phyloP scores from a whole-genome alignment of 148 eudicot genomes.

The Mesembryanthemum crystallinum region DNA sequence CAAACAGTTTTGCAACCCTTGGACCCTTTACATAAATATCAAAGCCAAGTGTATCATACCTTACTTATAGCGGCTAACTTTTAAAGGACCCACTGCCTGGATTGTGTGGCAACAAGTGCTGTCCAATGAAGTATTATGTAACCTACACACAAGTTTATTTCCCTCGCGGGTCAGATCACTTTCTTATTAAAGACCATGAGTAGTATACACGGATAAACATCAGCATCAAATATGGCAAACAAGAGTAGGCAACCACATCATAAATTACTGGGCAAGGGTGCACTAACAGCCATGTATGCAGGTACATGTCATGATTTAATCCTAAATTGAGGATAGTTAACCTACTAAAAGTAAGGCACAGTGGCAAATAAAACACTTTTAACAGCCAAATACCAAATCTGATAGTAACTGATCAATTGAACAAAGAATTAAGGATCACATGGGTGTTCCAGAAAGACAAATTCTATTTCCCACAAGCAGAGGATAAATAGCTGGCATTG shows the following conservation, averaged over 20 bases:
- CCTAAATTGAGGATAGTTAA: slow-evolving; percentile 12
- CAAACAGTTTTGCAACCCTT: not conserved
- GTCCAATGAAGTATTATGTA: slow-evolving; percentile 12
- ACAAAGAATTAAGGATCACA: not conserved
- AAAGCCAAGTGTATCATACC: slow-evolving; percentile 18
- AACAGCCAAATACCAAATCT: slow-evolving; percentile 12
- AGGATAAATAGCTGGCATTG: slow-evolving; percentile 25
- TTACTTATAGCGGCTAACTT: slow-evolving; percentile 10
- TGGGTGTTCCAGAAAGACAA: slow-evolving; percentile 5
- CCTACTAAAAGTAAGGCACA: not conserved
- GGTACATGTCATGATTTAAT: slow-evolving; percentile 21
- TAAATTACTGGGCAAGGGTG: slow-evolving; percentile 7
- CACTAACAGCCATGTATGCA: slow-evolving; percentile 25
- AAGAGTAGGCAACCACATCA: slow-evolving; percentile 21
- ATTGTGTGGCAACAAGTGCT: slow-evolving; percentile 11
- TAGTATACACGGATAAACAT: slow-evolving; percentile 6
- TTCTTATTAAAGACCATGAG: slow-evolving; percentile 13
- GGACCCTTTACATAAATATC: not conserved
- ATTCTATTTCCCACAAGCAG: slow-evolving; percentile 25
- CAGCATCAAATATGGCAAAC: slow-evolving; percentile 19
- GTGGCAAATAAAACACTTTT: not conserved
- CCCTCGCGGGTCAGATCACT: not conserved
- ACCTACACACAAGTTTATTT: slow-evolving; percentile 12
- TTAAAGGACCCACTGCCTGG: not conserved
- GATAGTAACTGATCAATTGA: slow-evolving; percentile 12